Evolutionary conservation across 371 early-diverging fungal species (phyloP), one percentile per base, ranked within the genome.

Genomic region (Mycotypha africana): DNA sequence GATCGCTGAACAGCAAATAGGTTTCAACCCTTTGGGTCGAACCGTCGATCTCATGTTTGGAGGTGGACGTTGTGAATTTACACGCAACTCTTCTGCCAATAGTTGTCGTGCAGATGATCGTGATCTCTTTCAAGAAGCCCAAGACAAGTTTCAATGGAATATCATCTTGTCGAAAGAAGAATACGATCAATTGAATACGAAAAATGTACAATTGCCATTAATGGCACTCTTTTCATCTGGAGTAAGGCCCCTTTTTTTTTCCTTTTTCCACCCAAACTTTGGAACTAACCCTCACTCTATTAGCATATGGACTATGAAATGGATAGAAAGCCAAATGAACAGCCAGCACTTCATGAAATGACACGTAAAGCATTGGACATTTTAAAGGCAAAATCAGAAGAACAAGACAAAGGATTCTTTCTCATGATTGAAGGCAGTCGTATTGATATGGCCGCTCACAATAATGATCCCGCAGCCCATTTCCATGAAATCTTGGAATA

Each of bases 361-460:
- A 54, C 83, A 3, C 28, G 47, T 3, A 84, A 82, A 50, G 92
- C 89, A 11, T 58, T 90, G 16, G 64, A 58, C 10, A 54, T 86
- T 20, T 67, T 90, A 23, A 58, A 63, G 23, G 24, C 55, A 0
- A 66, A 81, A 10, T 52, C 58, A 6, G 15, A 45, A 10, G 24
- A 52, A 35, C 38, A 51, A 52, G 42, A 45, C 21, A 52, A 20
- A 0, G 94, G 96, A 0, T 97, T 96, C 69, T 94, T 97, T 53
- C 47, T 97, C 45, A 89, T 97, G 93, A 83, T 97, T 51, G 98
- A 96, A 67, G 97, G 98, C 0, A 88, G 89, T 42, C 75, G 93
- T 9, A 97, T 97, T 45, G 89, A 87, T 51, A 85, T 84, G 84
- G 84, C 81, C n/a, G 86, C 77, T 16, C 85, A 85, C 45, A 57